Base-by-base conservation (phyloP, 2,329 filamentous ascomycete genomes). In the Sclerotiophoma versabilis region DNA sequence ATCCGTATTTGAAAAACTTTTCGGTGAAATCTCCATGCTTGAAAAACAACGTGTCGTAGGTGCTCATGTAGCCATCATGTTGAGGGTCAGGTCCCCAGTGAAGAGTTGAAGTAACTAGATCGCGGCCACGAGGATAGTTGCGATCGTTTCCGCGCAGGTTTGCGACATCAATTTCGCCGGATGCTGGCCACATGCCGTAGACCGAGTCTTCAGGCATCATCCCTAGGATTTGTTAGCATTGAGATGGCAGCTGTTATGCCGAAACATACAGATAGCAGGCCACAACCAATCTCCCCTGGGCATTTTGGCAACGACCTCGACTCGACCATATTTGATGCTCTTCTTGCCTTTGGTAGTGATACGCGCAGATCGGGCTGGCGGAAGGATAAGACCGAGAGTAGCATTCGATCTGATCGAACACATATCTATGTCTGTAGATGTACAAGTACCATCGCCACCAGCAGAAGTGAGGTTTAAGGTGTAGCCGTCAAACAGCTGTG, bases 211-310 rank as follows among this genome's bases (percentile, higher is more conserved):
- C 85, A 1, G 91, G 91, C 65, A 69, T 68, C 67, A 70, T 68
- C 66, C 90, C 63, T 59, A 26, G 14, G 7, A 11, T 2, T 10
- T 6, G 10, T 47, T 4, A 47, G 44, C 3, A 47, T 11, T 2
- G 5, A 37, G 9, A 12, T 6, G 6, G 9, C 4, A 23, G 14
- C 25, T 2, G 2, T 12, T 8, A 23, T 5, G 17, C 12, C 6
- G 15, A 4, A 15, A 49, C 59, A 23, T 51, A 66, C 90, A 93
- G 68, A 95, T 93, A 17, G 90, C 90, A 2, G 91, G 91, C 91
- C 91, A 93, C 11, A 95, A 81, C 91, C 91, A 95, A 76, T 93
- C 90, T 42, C 91, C 91, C 45, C 80, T 75, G 2, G 91, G 90
- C 32, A 93, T 77, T 75, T 87, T 88, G 19, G 91, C 91, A 1